Percentiles rank a stretch among this genome's conserved stretches.
Evolutionary conservation across 2,329 filamentous ascomycete genomes (phyloP).

Genomic region (Phialophora macrospora): DNA sequence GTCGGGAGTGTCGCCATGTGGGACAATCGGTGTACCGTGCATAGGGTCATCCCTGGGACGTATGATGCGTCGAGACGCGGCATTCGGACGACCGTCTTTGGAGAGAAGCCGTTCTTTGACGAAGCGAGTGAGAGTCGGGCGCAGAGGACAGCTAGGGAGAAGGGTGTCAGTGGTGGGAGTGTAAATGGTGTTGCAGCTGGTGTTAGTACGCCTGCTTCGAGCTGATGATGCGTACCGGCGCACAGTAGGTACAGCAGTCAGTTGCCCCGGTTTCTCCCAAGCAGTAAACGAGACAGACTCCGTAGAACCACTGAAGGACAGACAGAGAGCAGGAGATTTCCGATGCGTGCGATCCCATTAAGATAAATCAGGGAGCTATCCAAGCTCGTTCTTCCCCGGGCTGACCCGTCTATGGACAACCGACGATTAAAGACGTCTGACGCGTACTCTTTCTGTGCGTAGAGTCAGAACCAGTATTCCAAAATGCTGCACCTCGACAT

Average conservation of each 20-base stretch:
- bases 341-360: background rate
- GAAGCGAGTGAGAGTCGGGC: background rate
- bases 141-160: background rate
- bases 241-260: no score
- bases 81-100: constrained; percentile 53
- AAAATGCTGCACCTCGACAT: background rate
- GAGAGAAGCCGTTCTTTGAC: constrained; percentile 46
- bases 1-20: constrained; percentile 58
- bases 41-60: constrained; percentile 51
- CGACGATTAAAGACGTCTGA: background rate
- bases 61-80: constrained; percentile 48
- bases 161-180: constrained; percentile 41
- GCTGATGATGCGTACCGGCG: background rate
- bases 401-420: constrained; percentile 20
- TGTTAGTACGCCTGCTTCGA: background rate
- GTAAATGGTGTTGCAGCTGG: background rate
- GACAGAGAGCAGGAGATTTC: background rate
- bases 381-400: constrained; percentile 19
- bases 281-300: background rate
- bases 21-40: constrained; percentile 52
- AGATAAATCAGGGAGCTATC: constrained; percentile 17
- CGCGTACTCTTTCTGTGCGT: constrained; percentile 4
- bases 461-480: background rate
- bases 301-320: background rate
- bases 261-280: background rate